Evolutionary conservation across 2,329 filamentous ascomycete species (phyloP), one percentile per base, ranked within the genome.

Genomic region (Aureobasidium leucospermi): DNA sequence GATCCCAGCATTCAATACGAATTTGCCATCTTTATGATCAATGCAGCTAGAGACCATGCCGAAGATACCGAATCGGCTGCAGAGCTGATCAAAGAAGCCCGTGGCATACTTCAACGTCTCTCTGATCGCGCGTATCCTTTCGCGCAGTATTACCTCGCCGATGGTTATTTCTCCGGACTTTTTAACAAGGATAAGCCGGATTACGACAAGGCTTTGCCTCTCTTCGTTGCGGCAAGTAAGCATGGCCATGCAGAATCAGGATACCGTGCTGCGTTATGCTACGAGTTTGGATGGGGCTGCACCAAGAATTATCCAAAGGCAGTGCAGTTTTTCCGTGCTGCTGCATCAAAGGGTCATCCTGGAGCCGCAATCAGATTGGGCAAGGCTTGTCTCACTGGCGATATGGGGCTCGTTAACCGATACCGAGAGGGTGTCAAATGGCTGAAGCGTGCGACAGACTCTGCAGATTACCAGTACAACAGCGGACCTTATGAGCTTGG

Each of bases 231-330:
- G 15, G 94, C 94, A 8, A 93, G 90, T 68, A 99, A 97, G 76
- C 94, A 96, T 75, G 94, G 94, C 34, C 94, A 99, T 73, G 91
- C 94, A 49, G 94, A 99, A 77, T 94, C 94, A 60, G 92, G 87
- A 38, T 99, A 96, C 74, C 88, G 94, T 59, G 88, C 93, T 56
- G 94, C 89, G 15, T 80, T 99, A 59, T 96, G 92, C 77, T 97
- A 97, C 76, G 94, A 99, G 73, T 97, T 96, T 74, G 94, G 92
- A 63, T 99, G 94, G 94, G 94, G 94, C 42, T 95, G 88, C 68
- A 86, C 90, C 60, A 90, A 90, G 68, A 91, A 96, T 68, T 88
- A 89, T 60, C 85, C 88, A 52, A 96, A 96, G 75, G 93, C 94
- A 45, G 89, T 95, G 1, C 92, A 97, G 71, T 99, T 94, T 72